phyloP scores from a whole-genome alignment of 805 yeast genomes.

The Candida nemodendra region DNA sequence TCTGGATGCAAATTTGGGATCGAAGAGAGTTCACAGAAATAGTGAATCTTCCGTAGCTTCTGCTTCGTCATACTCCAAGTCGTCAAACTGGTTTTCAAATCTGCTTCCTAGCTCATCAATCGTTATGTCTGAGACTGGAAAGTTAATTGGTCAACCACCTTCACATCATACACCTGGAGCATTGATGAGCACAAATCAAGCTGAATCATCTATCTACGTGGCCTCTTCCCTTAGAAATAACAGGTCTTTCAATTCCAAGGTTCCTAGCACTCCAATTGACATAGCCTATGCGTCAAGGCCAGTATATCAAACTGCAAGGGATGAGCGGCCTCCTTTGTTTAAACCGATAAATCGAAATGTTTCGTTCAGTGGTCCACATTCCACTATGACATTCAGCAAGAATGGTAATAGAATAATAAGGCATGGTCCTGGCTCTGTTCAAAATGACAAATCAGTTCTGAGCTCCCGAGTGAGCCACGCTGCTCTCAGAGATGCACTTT shows the following conservation, averaged over 20 bases:
- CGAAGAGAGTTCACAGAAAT: no score
- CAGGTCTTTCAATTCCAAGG: neutral
- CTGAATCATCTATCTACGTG: neutral
- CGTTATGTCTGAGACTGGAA: slow-evolving; percentile 33
- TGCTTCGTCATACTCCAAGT: neutral
- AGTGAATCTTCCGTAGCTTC: neutral
- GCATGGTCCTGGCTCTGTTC: slow-evolving; percentile 43
- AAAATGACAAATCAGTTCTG: slow-evolving; percentile 35
- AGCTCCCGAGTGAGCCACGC: slow-evolving; percentile 44
- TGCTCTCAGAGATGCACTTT: slow-evolving; percentile 47
- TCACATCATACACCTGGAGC: slow-evolving; percentile 12
- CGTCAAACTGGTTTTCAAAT: slow-evolving; percentile 27
- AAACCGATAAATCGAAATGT: slow-evolving; percentile 6
- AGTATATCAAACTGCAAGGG: neutral
- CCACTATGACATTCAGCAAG: slow-evolving; percentile 41
- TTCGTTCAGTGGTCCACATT: slow-evolving; percentile 37
- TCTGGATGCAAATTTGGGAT: no score
- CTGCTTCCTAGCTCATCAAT: slow-evolving; percentile 32
- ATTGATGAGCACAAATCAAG: neutral
- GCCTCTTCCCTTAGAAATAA: neutral
- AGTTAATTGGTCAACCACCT: slow-evolving; percentile 26
- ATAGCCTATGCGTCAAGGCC: neutral
- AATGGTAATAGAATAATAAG: slow-evolving; percentile 40
- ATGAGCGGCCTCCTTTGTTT: slow-evolving; percentile 2
- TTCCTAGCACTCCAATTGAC: neutral